A percentile compares a stretch with the other conserved stretches of the same genome.
These are phyloP conservation scores for Diaporthe batatas DNA, from an alignment of 2,329 filamentous ascomycete species.

Conservation along the genomic window DNA sequence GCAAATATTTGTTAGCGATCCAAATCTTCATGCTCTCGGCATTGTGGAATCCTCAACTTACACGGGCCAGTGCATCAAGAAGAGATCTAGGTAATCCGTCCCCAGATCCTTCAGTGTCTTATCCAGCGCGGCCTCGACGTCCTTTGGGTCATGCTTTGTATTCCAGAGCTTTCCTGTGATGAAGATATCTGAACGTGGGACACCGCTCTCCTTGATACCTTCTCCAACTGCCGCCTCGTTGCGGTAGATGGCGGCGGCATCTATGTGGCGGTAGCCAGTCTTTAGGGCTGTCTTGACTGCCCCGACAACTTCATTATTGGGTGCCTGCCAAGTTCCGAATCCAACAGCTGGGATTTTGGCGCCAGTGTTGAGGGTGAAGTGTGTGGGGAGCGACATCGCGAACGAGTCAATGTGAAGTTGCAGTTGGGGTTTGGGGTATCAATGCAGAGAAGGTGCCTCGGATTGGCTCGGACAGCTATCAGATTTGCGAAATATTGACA, in stretches of 20 bases:
- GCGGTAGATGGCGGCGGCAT: constrained; percentile 47
- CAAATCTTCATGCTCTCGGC: rapidly evolving
- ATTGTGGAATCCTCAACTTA: background rate
- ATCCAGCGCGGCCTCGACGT: constrained; percentile 49
- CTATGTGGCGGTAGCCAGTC: constrained; percentile 55
- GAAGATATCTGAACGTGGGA: constrained; percentile 50
- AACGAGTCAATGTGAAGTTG: background rate
- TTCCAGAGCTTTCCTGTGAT: constrained; percentile 53
- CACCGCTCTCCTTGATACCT: constrained; percentile 43
- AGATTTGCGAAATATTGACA: background rate
- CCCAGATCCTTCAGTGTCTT: constrained; percentile 50
- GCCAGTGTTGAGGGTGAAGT: constrained; percentile 57
- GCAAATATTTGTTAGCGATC: background rate
- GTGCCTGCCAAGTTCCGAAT: constrained; percentile 55
- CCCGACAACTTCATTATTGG: constrained; percentile 59
- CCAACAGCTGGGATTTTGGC: constrained; percentile 57
- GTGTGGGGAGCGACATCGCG: constrained; percentile 19
- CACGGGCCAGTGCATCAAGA: constrained; percentile 54
- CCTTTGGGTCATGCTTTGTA: constrained; percentile 48
- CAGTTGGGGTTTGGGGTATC: background rate
- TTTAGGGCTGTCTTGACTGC: constrained; percentile 62
- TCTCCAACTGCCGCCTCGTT: constrained; percentile 42
- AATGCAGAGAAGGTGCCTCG: background rate
- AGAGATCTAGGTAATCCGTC: constrained; percentile 51
- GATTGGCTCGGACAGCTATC: constrained; percentile 4